These are phyloP conservation scores for Sphagnurus paluster DNA, from an alignment of 1,284 basidiomycete species.

Conservation along the genomic window DNA sequence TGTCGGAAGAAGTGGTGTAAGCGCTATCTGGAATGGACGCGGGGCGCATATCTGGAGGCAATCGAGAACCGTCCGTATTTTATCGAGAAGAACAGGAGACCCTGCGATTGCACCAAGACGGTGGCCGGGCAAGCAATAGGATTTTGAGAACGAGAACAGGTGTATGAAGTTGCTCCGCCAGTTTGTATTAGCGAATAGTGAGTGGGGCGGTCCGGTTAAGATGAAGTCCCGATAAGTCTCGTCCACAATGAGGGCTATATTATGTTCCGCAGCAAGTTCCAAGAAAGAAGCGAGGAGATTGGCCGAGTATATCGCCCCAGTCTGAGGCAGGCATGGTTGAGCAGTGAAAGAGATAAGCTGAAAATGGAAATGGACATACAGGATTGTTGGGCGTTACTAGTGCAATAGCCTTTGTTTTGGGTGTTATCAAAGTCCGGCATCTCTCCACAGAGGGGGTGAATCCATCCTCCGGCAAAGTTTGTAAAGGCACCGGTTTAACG, in stretches of 20 bases:
- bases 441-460: constrained; percentile 61
- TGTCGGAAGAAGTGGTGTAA: constrained; percentile 53
- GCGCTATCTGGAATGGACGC: constrained; percentile 67
- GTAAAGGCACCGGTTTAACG: constrained; percentile 62
- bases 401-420: constrained; percentile 68
- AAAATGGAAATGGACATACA: constrained; percentile 33
- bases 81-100: constrained; percentile 52
- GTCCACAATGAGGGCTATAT: constrained; percentile 81
- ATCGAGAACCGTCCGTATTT: constrained; percentile 70
- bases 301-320: constrained; percentile 74
- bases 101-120: constrained; percentile 80
- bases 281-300: constrained; percentile 65
- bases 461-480: constrained; percentile 52
- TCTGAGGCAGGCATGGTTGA: no score
- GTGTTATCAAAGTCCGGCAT: constrained; percentile 52
- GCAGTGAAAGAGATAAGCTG: constrained; percentile 4
- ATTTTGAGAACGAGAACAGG: constrained; percentile 82
- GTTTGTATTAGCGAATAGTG: constrained; percentile 44
- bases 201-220: constrained; percentile 44
- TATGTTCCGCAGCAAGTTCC: constrained; percentile 54
- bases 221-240: constrained; percentile 91
- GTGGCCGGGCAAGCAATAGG: constrained; percentile 85
- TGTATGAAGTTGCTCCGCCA: constrained; percentile 73
- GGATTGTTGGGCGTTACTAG: constrained; percentile 80
- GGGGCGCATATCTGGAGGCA: constrained; percentile 82